Base-by-base conservation (phyloP, 2,329 filamentous ascomycete genomes). In the Orbilia oligospora region DNA sequence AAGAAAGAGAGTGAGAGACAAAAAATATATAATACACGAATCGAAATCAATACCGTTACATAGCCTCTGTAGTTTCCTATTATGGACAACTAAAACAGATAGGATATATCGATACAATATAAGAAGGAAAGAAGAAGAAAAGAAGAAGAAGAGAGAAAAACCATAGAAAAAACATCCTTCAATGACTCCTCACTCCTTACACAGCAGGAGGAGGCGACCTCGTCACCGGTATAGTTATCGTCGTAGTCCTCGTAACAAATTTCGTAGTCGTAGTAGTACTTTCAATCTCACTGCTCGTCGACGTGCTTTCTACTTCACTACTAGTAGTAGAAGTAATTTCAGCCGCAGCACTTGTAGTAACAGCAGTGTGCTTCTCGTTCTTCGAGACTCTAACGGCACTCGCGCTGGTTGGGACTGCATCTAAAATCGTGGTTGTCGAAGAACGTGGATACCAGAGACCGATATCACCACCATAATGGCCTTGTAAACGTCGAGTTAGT, bases 381-480 rank as follows among this genome's bases (percentile, higher is more conserved):
- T 61, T 61, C 18, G 56, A 44, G 36, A 12, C 56, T 20, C 30
- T 68, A 10, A 33, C 22, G 8, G 20, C 22, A 33, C 48, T 12
- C 27, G 27, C 44, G 22, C 65, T 68, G 14, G 51, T 44, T n/a
- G 44, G 46, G 38, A 36, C 20, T 18, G 64, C 30, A 12, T 14
- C 46, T 16, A 44, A 27, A 44, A 58, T 58, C 8, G 55, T 38
- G 12, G 49, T 58, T n/a, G 58, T 55, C 22, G 51, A 51, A 9
- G 71, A 75, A 44, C 36, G 44, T 44, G 63, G 61, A 20, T 36
- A 67, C 49, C 51, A 77, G 46, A 67, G 53, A 49, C 73, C 73
- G 27, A 77, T 30, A 18, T 27, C 51, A 63, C 73, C 73, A 24
- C 73, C 73, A 68, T 65, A 77, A 14, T 71, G 67, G 33, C 73